Evolutionary conservation across 208 protist genomes (phyloP).

Genomic region (Trypanosoma rangeli): DNA sequence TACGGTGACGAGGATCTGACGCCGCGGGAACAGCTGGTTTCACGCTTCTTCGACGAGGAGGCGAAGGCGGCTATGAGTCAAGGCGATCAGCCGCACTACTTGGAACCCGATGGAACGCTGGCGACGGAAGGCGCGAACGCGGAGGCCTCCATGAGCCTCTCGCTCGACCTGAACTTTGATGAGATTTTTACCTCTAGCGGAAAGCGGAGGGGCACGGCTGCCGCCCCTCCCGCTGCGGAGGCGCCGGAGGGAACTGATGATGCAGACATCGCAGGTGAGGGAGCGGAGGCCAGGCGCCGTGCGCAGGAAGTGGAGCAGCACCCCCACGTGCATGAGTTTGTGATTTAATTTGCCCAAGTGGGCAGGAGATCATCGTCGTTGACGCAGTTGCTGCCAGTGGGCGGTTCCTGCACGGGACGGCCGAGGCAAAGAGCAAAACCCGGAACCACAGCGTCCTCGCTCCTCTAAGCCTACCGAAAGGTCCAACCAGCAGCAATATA

Average conservation of each 20-base stretch:
- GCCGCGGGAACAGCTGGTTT: constrained; percentile 86
- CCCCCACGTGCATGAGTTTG: constrained; percentile 20
- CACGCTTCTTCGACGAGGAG: constrained; percentile 86
- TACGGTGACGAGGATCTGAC: constrained; percentile 88
- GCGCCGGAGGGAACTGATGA: not conserved
- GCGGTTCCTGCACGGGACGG: too few relatives aligned
- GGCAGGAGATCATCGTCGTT: not conserved
- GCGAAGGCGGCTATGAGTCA: constrained; percentile 65
- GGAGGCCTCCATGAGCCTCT: constrained; percentile 17
- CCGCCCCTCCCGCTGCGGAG: not conserved
- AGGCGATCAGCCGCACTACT: not conserved
- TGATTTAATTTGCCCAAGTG: constrained; percentile 11
- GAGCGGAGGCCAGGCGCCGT: not conserved
- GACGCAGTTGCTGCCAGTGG: too few relatives aligned
- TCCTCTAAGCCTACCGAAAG: too few relatives aligned
- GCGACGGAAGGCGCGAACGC: constrained; percentile 4
- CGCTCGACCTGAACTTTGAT: constrained; percentile 77
- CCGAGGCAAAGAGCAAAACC: too few relatives aligned
- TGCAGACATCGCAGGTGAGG: not conserved
- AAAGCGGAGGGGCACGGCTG: constrained; percentile 11
- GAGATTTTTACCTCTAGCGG: constrained; percentile 57
- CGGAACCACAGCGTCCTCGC: too few relatives aligned
- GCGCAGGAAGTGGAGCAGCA: constrained; percentile 15
- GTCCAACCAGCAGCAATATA: not conserved
- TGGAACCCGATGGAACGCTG: constrained; percentile 9